These are phyloP conservation scores for Dipteronia dyeriana DNA, from an alignment of 345 rosid genomes.

Conservation along the genomic window DNA sequence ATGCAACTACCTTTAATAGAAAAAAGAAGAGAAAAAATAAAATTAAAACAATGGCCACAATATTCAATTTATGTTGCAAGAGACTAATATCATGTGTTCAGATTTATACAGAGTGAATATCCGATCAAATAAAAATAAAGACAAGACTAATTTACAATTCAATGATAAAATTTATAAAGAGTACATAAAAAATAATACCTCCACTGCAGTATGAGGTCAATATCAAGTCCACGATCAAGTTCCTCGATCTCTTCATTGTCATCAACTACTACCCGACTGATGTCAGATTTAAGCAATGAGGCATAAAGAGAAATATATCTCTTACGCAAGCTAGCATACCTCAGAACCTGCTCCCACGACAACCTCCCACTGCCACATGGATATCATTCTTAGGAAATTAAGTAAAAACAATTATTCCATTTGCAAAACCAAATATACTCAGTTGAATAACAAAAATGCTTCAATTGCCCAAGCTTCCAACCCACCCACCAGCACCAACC, in stretches of 20 bases:
- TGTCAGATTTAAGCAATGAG: conserved; percentile 82
- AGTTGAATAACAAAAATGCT: not conserved
- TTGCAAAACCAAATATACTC: not conserved
- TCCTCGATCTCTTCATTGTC: conserved; percentile 79
- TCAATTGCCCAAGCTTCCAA: not conserved
- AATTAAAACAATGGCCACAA: not conserved
- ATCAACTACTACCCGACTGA: conserved; percentile 57
- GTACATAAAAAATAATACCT: conserved; percentile 53
- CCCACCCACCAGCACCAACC: not conserved
- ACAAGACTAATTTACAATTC: not conserved
- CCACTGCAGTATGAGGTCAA: conserved; percentile 94
- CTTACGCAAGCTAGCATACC: conserved; percentile 77
- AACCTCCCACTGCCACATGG: conserved; percentile 81
- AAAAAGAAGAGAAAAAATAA: not conserved
- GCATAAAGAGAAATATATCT: conserved; percentile 87
- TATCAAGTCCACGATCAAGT: conserved; percentile 82
- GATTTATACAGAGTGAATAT: not conserved
- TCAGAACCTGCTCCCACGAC: conserved; percentile 90
- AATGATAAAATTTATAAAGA: not conserved
- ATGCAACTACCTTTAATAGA: too few species aligned
- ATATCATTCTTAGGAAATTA: conserved; percentile 33
- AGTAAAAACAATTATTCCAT: conserved; percentile 17
- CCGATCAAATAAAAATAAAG: not conserved
- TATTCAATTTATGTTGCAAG: not conserved
- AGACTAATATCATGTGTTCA: not conserved